These are phyloP conservation scores for Sugiyamaella americana DNA, from an alignment of 805 yeast species.

Conservation along the genomic window DNA sequence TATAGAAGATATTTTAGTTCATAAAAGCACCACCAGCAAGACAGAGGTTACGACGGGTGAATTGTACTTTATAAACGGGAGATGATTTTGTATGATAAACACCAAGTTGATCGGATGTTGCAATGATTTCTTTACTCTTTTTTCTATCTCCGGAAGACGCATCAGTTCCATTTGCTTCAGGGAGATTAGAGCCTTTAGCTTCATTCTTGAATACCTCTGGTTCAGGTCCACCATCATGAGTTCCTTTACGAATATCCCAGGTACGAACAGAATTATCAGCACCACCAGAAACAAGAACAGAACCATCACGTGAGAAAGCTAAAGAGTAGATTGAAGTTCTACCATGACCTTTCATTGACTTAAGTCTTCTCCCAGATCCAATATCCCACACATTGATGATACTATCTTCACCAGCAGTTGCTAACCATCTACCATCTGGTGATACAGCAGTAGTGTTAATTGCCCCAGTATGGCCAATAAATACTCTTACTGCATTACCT, in stretches of 20 bases:
- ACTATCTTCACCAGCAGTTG: constrained; percentile 91
- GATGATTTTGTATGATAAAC: constrained; percentile 91
- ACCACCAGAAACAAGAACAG: constrained; percentile 83
- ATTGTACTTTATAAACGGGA: constrained; percentile 87
- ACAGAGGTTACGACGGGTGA: constrained; percentile 84
- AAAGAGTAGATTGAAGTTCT: constrained; percentile 77
- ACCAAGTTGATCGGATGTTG: constrained; percentile 85
- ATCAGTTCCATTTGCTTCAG: constrained; percentile 10
- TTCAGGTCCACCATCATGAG: constrained; percentile 68
- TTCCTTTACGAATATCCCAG: constrained; percentile 89
- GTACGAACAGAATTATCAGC: constrained; percentile 90
- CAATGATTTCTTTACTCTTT: constrained; percentile 63
- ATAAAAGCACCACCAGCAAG: constrained; percentile 87
- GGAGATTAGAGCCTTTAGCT: constrained; percentile 12
- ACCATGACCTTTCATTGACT: constrained; percentile 94
- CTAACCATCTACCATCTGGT: constrained; percentile 96
- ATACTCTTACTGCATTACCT: constrained; percentile 86
- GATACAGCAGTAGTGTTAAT: constrained; percentile 80
- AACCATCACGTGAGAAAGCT: constrained; percentile 80
- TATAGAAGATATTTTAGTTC: no score
- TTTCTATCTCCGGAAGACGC: constrained; percentile 17
- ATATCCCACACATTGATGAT: constrained; percentile 89
- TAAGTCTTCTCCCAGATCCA: constrained; percentile 81
- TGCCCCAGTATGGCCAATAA: constrained; percentile 90
- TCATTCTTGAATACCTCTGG: constrained; percentile 52